A percentile compares a stretch with the other conserved stretches of the same genome.
Conservation (phyloP, 305 asterid species). For the Rubia peregrina region DNA sequence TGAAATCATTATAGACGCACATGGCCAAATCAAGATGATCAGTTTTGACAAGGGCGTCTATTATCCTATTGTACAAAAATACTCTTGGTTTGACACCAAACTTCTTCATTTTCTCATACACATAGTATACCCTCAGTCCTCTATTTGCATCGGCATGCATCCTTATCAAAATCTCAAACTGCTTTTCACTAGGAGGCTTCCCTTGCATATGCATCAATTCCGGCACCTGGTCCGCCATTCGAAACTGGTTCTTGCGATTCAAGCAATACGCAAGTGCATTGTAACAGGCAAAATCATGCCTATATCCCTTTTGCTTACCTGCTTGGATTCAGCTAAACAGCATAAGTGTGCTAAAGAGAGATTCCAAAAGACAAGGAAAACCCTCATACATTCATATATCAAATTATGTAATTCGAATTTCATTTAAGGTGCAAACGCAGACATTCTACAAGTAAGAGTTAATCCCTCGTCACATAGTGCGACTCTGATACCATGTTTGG, state of each 20-base stretch:
- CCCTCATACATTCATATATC: neutral
- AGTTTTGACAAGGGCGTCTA: constrained; percentile 88
- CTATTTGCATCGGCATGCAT: constrained; percentile 83
- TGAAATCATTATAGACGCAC: constrained; percentile 74
- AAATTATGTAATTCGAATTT: neutral
- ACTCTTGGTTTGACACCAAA: constrained; percentile 87
- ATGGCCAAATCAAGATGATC: constrained; percentile 70
- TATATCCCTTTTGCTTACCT: constrained; percentile 94
- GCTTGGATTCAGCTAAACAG: constrained; percentile 23
- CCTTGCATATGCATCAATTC: constrained; percentile 96
- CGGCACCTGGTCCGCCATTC: constrained; percentile 87
- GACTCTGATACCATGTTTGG: too few relatives aligned
- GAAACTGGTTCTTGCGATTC: constrained; percentile 68
- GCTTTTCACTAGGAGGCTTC: constrained; percentile 84
- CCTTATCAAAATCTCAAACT: constrained; percentile 79
- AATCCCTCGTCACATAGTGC: too few relatives aligned
- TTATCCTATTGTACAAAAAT: constrained; percentile 67
- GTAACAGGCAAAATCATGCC: constrained; percentile 90
- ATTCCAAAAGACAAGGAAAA: neutral
- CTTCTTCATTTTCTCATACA: constrained; percentile 89
- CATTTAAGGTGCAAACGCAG: too few relatives aligned
- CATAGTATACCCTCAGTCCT: constrained; percentile 80
- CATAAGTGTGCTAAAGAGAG: constrained; percentile 10
- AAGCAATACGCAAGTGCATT: constrained; percentile 79
- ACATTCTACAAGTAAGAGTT: too few relatives aligned